Base-by-base conservation (phyloP, 306 rosid genomes). In the Dicorynia guianensis region DNA sequence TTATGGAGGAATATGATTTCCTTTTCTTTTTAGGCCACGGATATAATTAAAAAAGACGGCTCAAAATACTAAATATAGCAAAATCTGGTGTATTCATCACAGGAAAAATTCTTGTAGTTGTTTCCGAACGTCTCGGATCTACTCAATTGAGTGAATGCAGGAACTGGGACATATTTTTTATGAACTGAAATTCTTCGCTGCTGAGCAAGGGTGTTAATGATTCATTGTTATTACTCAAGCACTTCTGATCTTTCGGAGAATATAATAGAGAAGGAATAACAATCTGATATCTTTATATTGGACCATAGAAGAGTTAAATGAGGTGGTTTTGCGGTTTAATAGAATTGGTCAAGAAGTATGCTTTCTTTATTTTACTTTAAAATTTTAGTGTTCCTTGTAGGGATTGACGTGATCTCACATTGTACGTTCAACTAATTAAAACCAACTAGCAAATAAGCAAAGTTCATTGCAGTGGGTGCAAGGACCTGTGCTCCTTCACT, bases 101-200 rank as follows among this genome's bases (percentile, higher is more conserved):
- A 42, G 46, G 1, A 13, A 61, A 68, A 10, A 8, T 25, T 70
- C 30, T 76, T 36, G 33, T 69, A 53, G 5, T 18, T 79, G 49
- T 15, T 54, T 73, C 58, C 68, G 80, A 43, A 75, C 44, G 63
- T 15, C 54, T 66, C 43, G 76, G 79, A 74, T 85, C 81, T 73
- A 19, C 68, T 14, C 48, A 36, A 18, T 60, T 18, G 42, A 69
- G 64, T 40, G 54, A 48, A 40, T 53, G 18, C 73, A 49, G 14
- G 43, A 62, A 46, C 10, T 67, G 44, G 47, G 47, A 36, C 11
- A 48, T 10, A 33, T 25, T 10, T 63, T 67, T 49, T 42, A 3
- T 8, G 62, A 62, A 53, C 20, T 52, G 33, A n/a, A n/a, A 11
- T 62, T 61, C 17, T 49, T 69, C n/a, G 48, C 15, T 50, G 57